Base-by-base conservation (phyloP, 1,284 basidiomycete genomes). In the Fomitopsis betulina region DNA sequence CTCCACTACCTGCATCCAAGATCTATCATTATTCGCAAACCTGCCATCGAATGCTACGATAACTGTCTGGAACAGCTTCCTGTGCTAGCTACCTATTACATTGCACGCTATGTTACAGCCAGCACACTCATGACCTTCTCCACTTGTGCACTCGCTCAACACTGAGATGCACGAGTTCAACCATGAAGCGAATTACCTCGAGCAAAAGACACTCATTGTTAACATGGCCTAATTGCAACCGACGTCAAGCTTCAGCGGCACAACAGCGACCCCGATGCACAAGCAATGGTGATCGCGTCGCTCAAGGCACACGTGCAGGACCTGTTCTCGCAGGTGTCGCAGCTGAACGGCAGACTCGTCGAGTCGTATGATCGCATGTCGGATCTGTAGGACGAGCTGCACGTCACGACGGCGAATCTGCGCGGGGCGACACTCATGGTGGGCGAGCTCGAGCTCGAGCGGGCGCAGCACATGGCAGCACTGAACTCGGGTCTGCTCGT, bases 311-410 rank as follows among this genome's bases (percentile, higher is more conserved):
- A 97, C 71, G 83, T 97, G 17, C 82, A 87, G 57, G 92, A 97
- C 69, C 80, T 98, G 53, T 88, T 91, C 67, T 87, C 90, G 27
- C 96, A 98, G 73, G 92, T 97, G 45, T 87, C 88, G 27, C 86
- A 91, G 68, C 87, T 98, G 62, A 98, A 98, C 72, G 77, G 80
- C 70, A 98, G 98, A 73, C 89, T 99, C 51, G 93, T 99, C 60
- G 80, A 84, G 57, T 94, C 92, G 2, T 97, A 98, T 73, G 92
- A 96, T 69, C 85, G 92, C 50, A 87, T 96, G 43, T 94, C 94
- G 12, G 89, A 94, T 76, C 82, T 99, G 58, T 96, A 99, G 73
- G 96, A 98, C 71, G 84, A 93, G 62, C 74, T 97, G 17, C 91
- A 94, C 65, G 79, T 89, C 45, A 69, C 85, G 13, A 83, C 83